A percentile compares a stretch with the other conserved stretches of the same genome.
Evolutionary conservation across 129 eudicot species (phyloP).

Genomic region (Pulicaria dysenterica): DNA sequence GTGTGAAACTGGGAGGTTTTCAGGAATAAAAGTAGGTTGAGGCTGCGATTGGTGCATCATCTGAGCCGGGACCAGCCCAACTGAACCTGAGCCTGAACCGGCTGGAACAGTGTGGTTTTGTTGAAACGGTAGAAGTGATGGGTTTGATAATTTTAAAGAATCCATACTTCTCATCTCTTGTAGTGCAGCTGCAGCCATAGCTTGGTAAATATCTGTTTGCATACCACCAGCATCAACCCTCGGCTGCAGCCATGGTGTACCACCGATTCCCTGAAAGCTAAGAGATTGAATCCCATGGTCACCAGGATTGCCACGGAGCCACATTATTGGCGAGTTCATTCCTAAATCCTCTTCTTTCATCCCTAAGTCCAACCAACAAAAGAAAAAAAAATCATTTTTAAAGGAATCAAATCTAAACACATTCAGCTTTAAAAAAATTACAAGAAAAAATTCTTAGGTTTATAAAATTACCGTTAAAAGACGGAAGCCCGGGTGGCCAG

Average conservation of each 20-base stretch:
- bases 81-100: slow-evolving; percentile 44
- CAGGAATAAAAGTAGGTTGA: slow-evolving; percentile 39
- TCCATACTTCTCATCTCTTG: slow-evolving; percentile 70
- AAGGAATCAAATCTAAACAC: no score
- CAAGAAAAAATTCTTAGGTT: not conserved
- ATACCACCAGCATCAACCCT: slow-evolving; percentile 62
- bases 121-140: slow-evolving; percentile 64
- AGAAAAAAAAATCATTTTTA: not conserved
- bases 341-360: slow-evolving; percentile 63
- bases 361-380: slow-evolving; percentile 39
- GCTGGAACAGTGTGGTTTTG: slow-evolving; percentile 46
- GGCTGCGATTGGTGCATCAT: slow-evolving; percentile 56
- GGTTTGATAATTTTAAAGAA: slow-evolving; percentile 53
- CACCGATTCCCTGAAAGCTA: slow-evolving; percentile 75
- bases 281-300: slow-evolving; percentile 59
- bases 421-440: not conserved
- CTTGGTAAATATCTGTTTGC: slow-evolving; percentile 73
- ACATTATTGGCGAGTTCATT: slow-evolving; percentile 68
- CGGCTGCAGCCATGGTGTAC: slow-evolving; percentile 83
- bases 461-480: slow-evolving; percentile 55
- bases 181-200: slow-evolving; percentile 75
- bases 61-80: slow-evolving; percentile 51
- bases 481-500: slow-evolving; percentile 78
- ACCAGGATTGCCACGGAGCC: slow-evolving; percentile 70
- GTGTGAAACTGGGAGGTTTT: slow-evolving; percentile 29